These are phyloP conservation scores for Malus asiatica DNA, from an alignment of 306 rosid genomes.

Conservation along the genomic window DNA sequence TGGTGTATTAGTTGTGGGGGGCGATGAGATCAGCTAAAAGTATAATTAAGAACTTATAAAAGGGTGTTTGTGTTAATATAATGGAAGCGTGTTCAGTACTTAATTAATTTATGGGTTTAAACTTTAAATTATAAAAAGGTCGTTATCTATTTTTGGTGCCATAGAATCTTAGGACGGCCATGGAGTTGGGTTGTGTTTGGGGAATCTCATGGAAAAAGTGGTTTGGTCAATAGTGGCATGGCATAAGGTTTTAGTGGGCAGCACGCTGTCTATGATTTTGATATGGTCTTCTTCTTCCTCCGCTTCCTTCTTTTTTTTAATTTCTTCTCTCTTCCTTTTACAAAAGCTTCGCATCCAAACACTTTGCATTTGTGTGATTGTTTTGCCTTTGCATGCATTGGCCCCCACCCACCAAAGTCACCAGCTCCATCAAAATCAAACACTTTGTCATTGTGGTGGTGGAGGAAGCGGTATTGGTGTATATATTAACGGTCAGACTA, in stretches of 20 bases:
- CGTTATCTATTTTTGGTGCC: conserved; percentile 39
- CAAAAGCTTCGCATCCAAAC: conserved; percentile 13
- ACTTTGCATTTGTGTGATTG: not conserved
- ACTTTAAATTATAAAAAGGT: conserved; percentile 12
- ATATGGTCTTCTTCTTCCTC: conserved; percentile 22
- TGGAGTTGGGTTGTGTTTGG: conserved; percentile 35
- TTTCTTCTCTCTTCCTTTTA: conserved; percentile 5
- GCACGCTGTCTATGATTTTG: conserved; percentile 39
- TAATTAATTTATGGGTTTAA: not conserved
- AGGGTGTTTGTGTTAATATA: not conserved
- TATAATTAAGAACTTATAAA: conserved; percentile 6
- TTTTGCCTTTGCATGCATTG: not conserved
- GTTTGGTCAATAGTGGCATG: conserved; percentile 38
- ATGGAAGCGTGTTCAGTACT: not conserved
- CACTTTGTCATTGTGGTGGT: conserved; percentile 16
- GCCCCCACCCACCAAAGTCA: conserved; percentile 30
- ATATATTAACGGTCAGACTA: not conserved
- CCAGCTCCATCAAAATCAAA: conserved; percentile 26
- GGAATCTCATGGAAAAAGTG: conserved; percentile 61
- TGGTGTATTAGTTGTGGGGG: conserved; percentile 8
- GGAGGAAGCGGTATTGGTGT: not conserved
- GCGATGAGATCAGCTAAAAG: conserved; percentile 10
- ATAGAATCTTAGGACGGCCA: conserved; percentile 79
- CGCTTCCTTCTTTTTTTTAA: not conserved
- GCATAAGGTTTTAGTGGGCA: conserved; percentile 48